These are phyloP conservation scores for Fusarium bulbicola DNA, from an alignment of 2,329 filamentous ascomycete genomes.

Conservation along the genomic window DNA sequence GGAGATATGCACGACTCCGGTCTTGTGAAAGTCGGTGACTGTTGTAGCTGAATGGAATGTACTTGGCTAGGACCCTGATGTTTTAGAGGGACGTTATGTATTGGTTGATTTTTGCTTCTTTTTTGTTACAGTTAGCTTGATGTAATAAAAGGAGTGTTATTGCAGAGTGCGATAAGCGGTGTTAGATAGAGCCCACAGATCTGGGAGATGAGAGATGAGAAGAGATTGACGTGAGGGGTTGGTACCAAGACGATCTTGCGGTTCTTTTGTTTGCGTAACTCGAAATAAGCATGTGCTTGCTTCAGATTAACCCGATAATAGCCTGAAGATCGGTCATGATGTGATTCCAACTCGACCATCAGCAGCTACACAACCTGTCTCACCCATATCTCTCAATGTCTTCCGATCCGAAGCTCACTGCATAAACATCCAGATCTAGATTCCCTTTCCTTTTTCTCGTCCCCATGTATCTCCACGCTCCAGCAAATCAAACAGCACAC, in stretches of 20 bases:
- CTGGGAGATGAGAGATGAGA: not conserved
- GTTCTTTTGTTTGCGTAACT: not conserved
- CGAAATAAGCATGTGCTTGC: not conserved
- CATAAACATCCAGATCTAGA: not conserved
- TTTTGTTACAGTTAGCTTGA: not conserved
- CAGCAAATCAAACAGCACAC: slow-evolving; percentile 1
- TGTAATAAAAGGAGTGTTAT: not conserved
- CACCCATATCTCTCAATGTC: not conserved
- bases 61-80: not conserved
- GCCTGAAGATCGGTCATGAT: not conserved
- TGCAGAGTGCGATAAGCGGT: not conserved
- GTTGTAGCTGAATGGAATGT: not conserved
- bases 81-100: not conserved
- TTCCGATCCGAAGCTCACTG: not conserved
- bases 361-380: not conserved
- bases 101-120: not conserved
- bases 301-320: not conserved
- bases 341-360: not conserved
- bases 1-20: slow-evolving; percentile 5
- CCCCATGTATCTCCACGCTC: not conserved
- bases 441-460: not conserved
- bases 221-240: not conserved
- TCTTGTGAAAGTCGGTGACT: not conserved
- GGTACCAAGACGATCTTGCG: not conserved
- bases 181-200: not conserved